phyloP scores from a whole-genome alignment of 108 stramenopile genomes.

The Nitzschia sp. region DNA sequence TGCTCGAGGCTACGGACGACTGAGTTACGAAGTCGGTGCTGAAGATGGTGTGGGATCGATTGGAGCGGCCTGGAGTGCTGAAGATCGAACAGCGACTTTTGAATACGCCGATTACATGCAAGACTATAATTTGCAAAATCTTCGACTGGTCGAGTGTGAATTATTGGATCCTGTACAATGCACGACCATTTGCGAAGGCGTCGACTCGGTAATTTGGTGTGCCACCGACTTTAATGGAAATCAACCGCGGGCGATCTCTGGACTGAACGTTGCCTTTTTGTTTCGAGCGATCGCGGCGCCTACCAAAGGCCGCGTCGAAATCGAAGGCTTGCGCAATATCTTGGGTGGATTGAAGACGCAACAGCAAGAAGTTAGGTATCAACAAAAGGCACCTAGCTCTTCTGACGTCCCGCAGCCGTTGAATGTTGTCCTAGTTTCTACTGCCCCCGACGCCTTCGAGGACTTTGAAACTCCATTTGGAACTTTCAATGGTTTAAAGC shows the following conservation, averaged over 20 bases:
- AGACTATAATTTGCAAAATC: slow-evolving; percentile 79
- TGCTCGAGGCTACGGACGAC: slow-evolving; percentile 73
- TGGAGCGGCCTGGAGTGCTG: slow-evolving; percentile 68
- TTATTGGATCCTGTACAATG: slow-evolving; percentile 80
- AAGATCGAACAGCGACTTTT: slow-evolving; percentile 71
- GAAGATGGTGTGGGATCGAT: slow-evolving; percentile 75
- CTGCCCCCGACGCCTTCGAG: slow-evolving; percentile 59
- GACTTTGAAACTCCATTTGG: slow-evolving; percentile 87
- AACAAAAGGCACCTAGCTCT: slow-evolving; percentile 18
- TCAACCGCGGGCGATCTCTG: slow-evolving; percentile 63
- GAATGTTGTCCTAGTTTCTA: slow-evolving; percentile 70
- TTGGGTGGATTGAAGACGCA: slow-evolving; percentile 47
- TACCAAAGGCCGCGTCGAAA: slow-evolving; percentile 82
- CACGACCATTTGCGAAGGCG: slow-evolving; percentile 66
- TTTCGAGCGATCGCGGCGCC: slow-evolving; percentile 80
- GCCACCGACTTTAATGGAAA: slow-evolving; percentile 87
- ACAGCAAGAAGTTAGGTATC: slow-evolving; percentile 28
- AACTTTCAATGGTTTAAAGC: slow-evolving; percentile 73
- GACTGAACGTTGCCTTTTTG: slow-evolving; percentile 75
- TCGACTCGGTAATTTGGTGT: slow-evolving; percentile 78
- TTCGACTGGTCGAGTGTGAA: slow-evolving; percentile 79
- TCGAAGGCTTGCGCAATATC: slow-evolving; percentile 81
- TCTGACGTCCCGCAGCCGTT: slow-evolving; percentile 35
- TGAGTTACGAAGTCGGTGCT: slow-evolving; percentile 86
- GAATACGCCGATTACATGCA: slow-evolving; percentile 61